Evolutionary conservation across 2,329 filamentous ascomycete species (phyloP), one percentile per base, ranked within the genome.

Genomic region (Periconia sp.): DNA sequence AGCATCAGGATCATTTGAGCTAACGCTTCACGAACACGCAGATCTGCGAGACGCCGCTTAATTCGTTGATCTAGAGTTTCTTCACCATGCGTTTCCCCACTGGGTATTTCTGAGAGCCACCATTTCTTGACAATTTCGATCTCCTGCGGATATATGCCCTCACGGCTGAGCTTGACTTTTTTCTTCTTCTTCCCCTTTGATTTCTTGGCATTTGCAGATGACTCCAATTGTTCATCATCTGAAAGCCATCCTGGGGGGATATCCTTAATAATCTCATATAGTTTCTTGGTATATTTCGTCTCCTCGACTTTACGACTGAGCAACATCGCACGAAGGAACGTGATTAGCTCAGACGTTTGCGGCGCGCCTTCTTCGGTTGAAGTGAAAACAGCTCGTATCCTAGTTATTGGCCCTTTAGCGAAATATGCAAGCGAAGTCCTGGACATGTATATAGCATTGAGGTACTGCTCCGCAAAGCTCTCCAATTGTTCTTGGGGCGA

Each of bases 351-450:
- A 20, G 77, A 75, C 72, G 87, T 84, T 41, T 85, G 79, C 18
- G 87, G 74, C 19, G 80, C 82, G 7, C 81, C 77, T 67, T 87
- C 84, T 48, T 82, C 82, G 56, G 85, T 82, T 14, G 85, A 74
- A 53, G 86, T 84, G 58, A 91, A 91, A 14, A 86, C 83, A 45
- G 87, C 88, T 54, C 90, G 83, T 44, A 89, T 87, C 61, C 89
- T 82, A 43, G 90, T 90, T 18, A 94, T 76, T 1, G 90, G 89
- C 0, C 90, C 90, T 76, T 94, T 94, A 18, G 87, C 87, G 72
- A 93, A 92, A 72, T 92, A 94, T 53, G 90, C 90, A 52, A 93
- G 76, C 3, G 90, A 91, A 33, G 88, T 90, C 81, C 90, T 74
- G 9, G 70, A 75, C 11, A 76, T 61, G 68, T 82, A 80, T 57